Conservation (phyloP, 257 asterid genomes). For the Verbascum thapsus region DNA sequence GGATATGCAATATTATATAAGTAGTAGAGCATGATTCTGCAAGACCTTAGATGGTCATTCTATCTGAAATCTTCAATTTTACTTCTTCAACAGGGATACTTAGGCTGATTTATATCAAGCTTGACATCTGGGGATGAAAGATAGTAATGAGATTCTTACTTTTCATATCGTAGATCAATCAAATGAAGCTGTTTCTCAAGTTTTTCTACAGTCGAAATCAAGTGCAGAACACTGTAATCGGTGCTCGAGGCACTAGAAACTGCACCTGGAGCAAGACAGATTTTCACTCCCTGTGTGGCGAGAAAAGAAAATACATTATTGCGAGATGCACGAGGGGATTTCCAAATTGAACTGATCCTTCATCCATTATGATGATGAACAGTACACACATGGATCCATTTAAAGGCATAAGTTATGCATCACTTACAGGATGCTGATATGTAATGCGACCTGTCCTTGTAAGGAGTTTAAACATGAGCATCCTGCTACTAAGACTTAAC, state of each 20-base stretch:
- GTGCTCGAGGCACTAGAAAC: slow-evolving; percentile 49
- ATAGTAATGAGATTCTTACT: slow-evolving; percentile 37
- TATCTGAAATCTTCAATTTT: slow-evolving; percentile 12
- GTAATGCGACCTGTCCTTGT: neutral
- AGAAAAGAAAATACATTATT: neutral
- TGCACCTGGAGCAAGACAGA: slow-evolving; percentile 62
- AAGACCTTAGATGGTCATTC: neutral
- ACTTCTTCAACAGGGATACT: neutral
- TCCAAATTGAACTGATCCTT: neutral
- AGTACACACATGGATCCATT: slow-evolving; percentile 17
- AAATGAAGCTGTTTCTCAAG: slow-evolving; percentile 69
- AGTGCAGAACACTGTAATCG: slow-evolving; percentile 70
- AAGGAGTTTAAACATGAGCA: neutral
- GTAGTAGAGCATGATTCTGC: slow-evolving; percentile 11
- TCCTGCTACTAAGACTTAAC: neutral
- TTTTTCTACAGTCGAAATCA: slow-evolving; percentile 67
- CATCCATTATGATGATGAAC: neutral
- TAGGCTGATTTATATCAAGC: neutral
- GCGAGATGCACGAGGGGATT: neutral
- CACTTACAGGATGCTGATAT: neutral
- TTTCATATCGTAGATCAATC: slow-evolving; percentile 67
- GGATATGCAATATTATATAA: neutral
- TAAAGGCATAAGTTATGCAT: neutral
- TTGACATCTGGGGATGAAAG: neutral
- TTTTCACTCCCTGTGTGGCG: slow-evolving; percentile 71